Evolutionary conservation across 2,329 filamentous ascomycete species (phyloP).

Genomic region (Fusarium sp.): DNA sequence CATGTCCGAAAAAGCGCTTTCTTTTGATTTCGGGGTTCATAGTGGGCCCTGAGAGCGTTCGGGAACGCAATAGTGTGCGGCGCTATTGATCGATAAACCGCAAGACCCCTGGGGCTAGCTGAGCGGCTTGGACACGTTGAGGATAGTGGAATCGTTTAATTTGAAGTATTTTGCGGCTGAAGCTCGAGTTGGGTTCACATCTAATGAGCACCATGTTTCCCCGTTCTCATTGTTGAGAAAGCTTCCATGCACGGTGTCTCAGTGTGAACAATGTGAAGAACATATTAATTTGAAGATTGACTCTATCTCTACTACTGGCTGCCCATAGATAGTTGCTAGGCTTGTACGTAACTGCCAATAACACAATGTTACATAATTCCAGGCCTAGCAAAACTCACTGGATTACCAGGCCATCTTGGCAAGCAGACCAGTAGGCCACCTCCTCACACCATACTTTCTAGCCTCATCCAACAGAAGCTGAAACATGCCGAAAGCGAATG

Average conservation of each 20-base stretch:
- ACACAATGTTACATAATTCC: not conserved
- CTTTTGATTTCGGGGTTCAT: not conserved
- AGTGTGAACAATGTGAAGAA: not conserved
- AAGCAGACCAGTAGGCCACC: not conserved
- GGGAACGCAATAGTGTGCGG: conserved; percentile 2
- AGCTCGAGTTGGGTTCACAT: too few relatives aligned
- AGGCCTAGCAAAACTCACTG: not conserved
- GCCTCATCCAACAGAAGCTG: conserved; percentile 10
- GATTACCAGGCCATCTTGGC: conserved; percentile 6
- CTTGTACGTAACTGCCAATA: not conserved
- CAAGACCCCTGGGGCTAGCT: conserved; percentile 2
- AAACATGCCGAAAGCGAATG: conserved; percentile 73
- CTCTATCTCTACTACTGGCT: not conserved
- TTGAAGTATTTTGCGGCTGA: too few relatives aligned
- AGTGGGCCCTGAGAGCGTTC: conserved; percentile 8
- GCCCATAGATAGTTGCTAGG: not conserved
- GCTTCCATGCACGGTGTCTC: too few relatives aligned
- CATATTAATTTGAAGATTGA: not conserved
- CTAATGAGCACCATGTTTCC: too few relatives aligned
- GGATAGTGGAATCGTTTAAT: too few relatives aligned
- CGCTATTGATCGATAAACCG: conserved; percentile 9
- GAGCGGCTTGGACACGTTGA: not conserved
- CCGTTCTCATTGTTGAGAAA: too few relatives aligned
- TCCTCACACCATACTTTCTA: conserved; percentile 10
- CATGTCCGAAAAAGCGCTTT: not conserved